These are phyloP conservation scores for Nannizzia gypsea DNA, from an alignment of 2,329 filamentous ascomycete genomes.

Conservation along the genomic window DNA sequence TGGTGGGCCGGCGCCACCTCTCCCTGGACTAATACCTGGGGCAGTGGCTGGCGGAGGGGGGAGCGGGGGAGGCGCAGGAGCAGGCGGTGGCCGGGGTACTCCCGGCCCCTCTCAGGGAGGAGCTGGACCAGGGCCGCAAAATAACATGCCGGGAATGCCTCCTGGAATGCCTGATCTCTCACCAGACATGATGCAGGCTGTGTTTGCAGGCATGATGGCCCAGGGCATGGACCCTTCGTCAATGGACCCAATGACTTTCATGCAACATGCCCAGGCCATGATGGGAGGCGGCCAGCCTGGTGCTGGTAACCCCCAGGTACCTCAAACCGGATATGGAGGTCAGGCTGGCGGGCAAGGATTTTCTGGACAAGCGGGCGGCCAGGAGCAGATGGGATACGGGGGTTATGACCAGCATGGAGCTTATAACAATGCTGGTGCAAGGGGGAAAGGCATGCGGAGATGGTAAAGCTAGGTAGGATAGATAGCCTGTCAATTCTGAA, in stretches of 20 bases:
- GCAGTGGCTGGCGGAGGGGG: conserved; percentile 16
- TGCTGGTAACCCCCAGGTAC: conserved; percentile 26
- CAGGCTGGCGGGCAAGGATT: conserved; percentile 25
- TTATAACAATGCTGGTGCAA: conserved; percentile 27
- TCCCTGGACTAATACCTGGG: conserved; percentile 14
- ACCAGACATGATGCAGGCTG: conserved; percentile 48
- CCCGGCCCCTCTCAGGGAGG: conserved; percentile 10
- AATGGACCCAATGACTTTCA: conserved; percentile 44
- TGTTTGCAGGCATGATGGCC: conserved; percentile 44
- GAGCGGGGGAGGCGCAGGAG: conserved; percentile 1
- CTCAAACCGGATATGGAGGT: conserved; percentile 26
- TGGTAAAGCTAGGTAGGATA: conserved; percentile 22
- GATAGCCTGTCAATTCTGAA: background rate
- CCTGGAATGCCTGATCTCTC: conserved; percentile 41
- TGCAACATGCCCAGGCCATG: conserved; percentile 43
- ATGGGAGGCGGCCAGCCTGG: conserved; percentile 34
- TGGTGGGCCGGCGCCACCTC: conserved; percentile 22
- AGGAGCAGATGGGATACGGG: conserved; percentile 33
- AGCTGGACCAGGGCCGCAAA: conserved; percentile 12
- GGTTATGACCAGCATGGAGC: conserved; percentile 32
- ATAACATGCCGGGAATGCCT: conserved; percentile 35
- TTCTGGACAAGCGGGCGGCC: conserved; percentile 26
- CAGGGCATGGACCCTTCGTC: conserved; percentile 43
- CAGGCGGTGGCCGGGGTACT: conserved; percentile 4
- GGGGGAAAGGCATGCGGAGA: conserved; percentile 26